These are phyloP conservation scores for Allantophomopsis lycopodina DNA, from an alignment of 2,329 filamentous ascomycete genomes.

Conservation along the genomic window DNA sequence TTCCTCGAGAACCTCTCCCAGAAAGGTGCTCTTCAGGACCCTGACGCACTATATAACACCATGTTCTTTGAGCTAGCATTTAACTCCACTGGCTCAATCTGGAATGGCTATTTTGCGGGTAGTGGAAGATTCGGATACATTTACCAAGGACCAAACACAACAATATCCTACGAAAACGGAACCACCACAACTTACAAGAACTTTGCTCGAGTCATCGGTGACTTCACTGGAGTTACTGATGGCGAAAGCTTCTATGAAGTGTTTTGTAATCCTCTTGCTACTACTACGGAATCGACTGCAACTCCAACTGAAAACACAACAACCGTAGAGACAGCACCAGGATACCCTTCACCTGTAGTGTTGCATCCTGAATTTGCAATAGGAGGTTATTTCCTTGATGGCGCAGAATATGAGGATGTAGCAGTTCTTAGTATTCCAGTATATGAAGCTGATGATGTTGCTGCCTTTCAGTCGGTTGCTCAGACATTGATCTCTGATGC, in stretches of 20 bases:
- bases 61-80: conserved; percentile 23
- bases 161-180: conserved; percentile 25
- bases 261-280: conserved; percentile 8
- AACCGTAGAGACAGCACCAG: conserved; percentile 2
- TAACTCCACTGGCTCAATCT: conserved; percentile 5
- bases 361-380: conserved; percentile 12
- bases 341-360: conserved; percentile 13
- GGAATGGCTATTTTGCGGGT: conserved; percentile 22
- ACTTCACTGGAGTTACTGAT: conserved; percentile 16
- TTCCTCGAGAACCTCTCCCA: conserved; percentile 31
- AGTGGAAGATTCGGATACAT: conserved; percentile 22
- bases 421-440: conserved; percentile 15
- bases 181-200: conserved; percentile 19
- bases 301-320: conserved; percentile 1
- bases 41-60: conserved; percentile 25
- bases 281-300: background rate
- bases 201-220: conserved; percentile 20
- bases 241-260: conserved; percentile 13
- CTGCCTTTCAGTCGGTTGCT: conserved; percentile 14
- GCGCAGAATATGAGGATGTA: conserved; percentile 14
- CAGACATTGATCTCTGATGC: conserved; percentile 29
- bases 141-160: conserved; percentile 24
- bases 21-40: conserved; percentile 22
- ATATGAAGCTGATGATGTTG: conserved; percentile 9
- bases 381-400: conserved; percentile 16